Evolutionary conservation across 176 grass and related monocot species (phyloP).

Genomic region (Coix lacrymajobi): DNA sequence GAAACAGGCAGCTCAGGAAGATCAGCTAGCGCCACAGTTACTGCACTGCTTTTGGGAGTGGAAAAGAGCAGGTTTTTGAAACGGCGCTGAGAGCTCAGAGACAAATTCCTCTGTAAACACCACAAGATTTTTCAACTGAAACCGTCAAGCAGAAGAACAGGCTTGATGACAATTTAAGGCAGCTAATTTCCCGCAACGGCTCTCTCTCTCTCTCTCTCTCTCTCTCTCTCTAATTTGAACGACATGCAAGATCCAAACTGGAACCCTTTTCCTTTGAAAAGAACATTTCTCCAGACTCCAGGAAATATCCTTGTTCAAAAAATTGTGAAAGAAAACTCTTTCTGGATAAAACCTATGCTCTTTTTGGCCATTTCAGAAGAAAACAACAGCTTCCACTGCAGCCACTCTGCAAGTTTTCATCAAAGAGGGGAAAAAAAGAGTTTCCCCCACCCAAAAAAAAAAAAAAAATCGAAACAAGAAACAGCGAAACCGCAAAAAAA

Average conservation of each 20-base stretch:
- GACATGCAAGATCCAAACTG: conserved; percentile 7
- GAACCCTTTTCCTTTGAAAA: not conserved
- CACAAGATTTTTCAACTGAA: not conserved
- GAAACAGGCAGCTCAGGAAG: not conserved
- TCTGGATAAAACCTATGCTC: not conserved
- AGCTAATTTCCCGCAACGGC: not conserved
- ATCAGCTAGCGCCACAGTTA: not conserved
- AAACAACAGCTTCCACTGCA: not conserved
- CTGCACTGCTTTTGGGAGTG: not conserved
- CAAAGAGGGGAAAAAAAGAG: not conserved
- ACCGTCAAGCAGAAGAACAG: not conserved
- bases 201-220: not conserved
- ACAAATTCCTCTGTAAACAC: not conserved
- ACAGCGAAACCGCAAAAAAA: not conserved
- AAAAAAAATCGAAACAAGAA: not conserved
- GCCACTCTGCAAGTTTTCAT: not conserved
- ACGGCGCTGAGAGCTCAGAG: not conserved
- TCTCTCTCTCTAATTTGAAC: not conserved
- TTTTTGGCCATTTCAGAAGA: not conserved
- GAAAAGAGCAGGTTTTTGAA: not conserved
- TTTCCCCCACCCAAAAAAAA: not conserved
- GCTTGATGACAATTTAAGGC: conserved; percentile 19
- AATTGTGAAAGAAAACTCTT: not conserved
- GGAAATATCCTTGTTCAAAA: not conserved
- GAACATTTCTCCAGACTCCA: not conserved